Evolutionary conservation across 1,284 basidiomycete species (phyloP).

Genomic region (Tetrapyrgos nigripes): DNA sequence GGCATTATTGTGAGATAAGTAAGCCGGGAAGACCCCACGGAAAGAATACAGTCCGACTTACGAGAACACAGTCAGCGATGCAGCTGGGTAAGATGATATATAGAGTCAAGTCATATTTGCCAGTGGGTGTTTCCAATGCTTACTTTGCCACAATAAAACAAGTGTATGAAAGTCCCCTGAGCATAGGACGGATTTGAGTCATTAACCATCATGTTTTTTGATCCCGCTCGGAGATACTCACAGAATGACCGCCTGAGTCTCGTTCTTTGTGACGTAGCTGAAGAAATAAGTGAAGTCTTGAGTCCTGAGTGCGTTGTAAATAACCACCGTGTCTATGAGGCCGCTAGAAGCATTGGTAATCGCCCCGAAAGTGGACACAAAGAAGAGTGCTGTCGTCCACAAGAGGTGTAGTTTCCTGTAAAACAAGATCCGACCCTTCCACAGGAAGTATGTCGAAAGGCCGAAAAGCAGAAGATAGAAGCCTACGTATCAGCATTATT

Average conservation of each 20-base stretch:
- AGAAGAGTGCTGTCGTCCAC: background rate
- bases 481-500: background rate
- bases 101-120: background rate
- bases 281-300: background rate
- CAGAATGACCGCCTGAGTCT: background rate
- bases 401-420: background rate
- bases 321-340: background rate
- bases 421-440: background rate
- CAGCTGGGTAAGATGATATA: background rate
- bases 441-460: background rate
- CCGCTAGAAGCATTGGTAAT: background rate
- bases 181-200: background rate
- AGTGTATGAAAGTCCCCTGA: background rate
- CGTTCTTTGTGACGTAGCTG: background rate
- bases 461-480: constrained; percentile 8
- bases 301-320: background rate
- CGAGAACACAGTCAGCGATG: constrained; percentile 3
- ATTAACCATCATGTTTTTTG: no score
- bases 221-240: background rate
- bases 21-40: no score
- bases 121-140: background rate
- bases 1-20: background rate
- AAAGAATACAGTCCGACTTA: background rate
- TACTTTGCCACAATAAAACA: background rate
- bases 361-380: background rate